phyloP scores from a whole-genome alignment of 331 rosid species.

The Malus hybrid region DNA sequence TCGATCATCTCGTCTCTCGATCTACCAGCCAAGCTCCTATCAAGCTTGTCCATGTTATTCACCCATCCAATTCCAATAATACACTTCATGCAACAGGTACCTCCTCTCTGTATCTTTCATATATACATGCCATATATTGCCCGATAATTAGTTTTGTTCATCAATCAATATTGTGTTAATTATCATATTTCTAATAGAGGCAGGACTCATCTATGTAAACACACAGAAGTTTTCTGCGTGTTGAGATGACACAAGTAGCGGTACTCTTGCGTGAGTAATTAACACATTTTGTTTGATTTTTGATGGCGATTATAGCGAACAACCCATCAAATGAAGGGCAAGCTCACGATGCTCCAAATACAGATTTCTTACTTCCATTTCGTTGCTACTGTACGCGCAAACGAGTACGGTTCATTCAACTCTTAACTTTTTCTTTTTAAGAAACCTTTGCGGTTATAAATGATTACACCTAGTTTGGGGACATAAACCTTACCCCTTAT shows the following conservation, averaged over 20 bases:
- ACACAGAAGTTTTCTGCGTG: not conserved
- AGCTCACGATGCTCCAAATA: not conserved
- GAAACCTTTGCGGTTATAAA: not conserved
- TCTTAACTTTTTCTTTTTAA: not conserved
- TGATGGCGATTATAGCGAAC: not conserved
- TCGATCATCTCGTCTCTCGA: conserved; percentile 7
- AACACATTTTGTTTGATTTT: not conserved
- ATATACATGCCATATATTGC: not conserved
- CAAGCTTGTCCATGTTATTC: conserved; percentile 28
- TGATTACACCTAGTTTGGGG: not conserved
- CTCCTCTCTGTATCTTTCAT: not conserved
- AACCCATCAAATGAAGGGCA: not conserved
- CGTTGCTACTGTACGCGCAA: conserved; percentile 27
- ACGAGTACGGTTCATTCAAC: conserved; percentile 9
- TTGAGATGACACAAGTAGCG: not conserved
- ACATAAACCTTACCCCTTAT: not conserved
- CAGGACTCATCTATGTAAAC: not conserved
- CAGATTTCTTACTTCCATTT: conserved; percentile 19
- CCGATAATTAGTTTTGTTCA: not conserved
- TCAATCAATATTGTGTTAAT: not conserved
- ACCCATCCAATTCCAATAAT: not conserved
- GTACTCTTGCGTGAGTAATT: not conserved
- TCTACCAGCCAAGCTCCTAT: not conserved
- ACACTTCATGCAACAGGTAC: not conserved
- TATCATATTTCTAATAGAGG: not conserved